These are phyloP conservation scores for Epichloe scottii DNA, from an alignment of 2,329 filamentous ascomycete species.

Conservation along the genomic window DNA sequence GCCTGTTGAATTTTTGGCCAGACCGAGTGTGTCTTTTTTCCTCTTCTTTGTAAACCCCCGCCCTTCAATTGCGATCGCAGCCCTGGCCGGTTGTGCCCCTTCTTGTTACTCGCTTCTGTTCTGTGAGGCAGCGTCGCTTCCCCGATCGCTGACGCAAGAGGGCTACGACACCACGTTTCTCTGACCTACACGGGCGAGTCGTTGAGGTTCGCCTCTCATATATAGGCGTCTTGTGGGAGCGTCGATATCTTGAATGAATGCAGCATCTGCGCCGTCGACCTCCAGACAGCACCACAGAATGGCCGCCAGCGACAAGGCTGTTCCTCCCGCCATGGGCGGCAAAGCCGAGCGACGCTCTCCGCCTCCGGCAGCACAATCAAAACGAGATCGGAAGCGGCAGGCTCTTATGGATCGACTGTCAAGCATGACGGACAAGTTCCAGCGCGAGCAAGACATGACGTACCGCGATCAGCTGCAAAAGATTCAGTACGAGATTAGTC, in stretches of 20 bases:
- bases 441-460: conserved; percentile 66
- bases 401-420: conserved; percentile 68
- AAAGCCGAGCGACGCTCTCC: conserved; percentile 25
- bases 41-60: neutral
- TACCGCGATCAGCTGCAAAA: conserved; percentile 85
- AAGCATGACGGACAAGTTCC: conserved; percentile 64
- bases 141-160: neutral
- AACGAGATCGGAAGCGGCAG: conserved; percentile 82
- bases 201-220: neutral
- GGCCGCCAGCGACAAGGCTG: conserved; percentile 27
- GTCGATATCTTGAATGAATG: neutral
- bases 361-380: conserved; percentile 44
- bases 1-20: neutral
- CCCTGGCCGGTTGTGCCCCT: neutral
- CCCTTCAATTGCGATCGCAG: neutral
- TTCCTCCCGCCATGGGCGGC: conserved; percentile 19
- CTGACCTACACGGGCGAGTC: neutral
- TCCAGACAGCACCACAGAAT: conserved; percentile 13
- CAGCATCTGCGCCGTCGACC: neutral
- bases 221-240: neutral
- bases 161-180: neutral
- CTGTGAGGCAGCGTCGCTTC: neutral
- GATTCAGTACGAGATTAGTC: conserved; percentile 79
- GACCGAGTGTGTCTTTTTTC: neutral
- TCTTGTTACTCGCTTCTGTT: neutral